Conservation (phyloP, 1,284 basidiomycete species). For the Puccinia brachypodii region DNA sequence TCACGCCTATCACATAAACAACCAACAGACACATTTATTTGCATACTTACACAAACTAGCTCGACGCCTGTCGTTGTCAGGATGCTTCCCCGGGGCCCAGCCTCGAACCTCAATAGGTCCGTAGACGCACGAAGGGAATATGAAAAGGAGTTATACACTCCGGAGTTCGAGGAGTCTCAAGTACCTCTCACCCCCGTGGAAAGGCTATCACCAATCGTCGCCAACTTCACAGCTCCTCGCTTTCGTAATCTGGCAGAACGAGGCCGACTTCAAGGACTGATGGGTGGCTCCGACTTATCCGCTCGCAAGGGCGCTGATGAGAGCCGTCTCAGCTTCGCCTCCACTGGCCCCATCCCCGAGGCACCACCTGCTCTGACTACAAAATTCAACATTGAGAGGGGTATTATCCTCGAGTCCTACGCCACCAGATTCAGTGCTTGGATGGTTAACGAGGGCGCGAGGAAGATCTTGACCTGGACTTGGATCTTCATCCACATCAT, state of each 20-base stretch:
- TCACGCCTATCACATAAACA: not conserved
- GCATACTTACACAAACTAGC: not conserved
- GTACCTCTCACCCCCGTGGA: conserved; percentile 5
- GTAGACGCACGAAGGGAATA: not conserved
- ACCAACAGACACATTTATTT: not conserved
- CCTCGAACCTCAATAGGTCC: not conserved
- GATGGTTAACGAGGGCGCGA: conserved; percentile 80
- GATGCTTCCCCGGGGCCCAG: not conserved
- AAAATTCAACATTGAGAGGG: conserved; percentile 38
- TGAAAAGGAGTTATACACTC: not conserved
- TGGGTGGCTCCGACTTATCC: conserved; percentile 18
- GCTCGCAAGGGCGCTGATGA: not conserved
- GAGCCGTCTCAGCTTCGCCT: conserved; percentile 15
- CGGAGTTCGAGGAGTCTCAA: not conserved
- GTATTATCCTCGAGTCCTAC: conserved; percentile 7
- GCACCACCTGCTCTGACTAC: not conserved
- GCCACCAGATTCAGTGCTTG: conserved; percentile 64
- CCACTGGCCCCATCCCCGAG: not conserved
- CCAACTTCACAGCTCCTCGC: not conserved
- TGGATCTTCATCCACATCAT: conserved; percentile 30
- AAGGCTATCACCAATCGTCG: not conserved
- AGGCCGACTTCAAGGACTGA: conserved; percentile 4
- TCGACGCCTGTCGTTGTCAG: not conserved
- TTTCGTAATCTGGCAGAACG: conserved; percentile 13
- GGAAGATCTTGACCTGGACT: not conserved